Evolutionary conservation across 2,329 filamentous ascomycete species (phyloP).

Genomic region (Cercospora zeae-maydis): DNA sequence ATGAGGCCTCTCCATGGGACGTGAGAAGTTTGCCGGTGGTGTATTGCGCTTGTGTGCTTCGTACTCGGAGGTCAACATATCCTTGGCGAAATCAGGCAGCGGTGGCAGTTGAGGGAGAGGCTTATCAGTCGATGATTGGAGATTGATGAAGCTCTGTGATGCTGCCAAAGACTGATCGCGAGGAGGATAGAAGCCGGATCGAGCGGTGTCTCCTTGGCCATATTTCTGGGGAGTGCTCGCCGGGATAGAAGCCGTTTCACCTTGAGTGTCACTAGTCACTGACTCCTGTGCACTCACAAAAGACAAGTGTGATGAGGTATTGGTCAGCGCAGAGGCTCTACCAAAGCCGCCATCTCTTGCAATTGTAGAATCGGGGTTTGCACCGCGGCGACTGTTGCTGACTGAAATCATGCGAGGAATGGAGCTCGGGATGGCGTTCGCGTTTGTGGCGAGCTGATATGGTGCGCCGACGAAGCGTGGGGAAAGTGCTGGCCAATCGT

Average conservation of each 20-base stretch:
- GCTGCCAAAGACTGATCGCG: constrained; percentile 7
- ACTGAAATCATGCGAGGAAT: constrained; percentile 13
- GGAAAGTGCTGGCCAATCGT: constrained; percentile 27
- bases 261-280: neutral
- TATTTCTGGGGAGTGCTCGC: neutral
- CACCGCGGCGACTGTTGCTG: neutral
- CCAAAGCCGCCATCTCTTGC: neutral
- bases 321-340: constrained; percentile 8
- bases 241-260: neutral
- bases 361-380: neutral
- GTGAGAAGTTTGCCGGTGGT: constrained; percentile 31
- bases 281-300: constrained; percentile 17
- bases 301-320: constrained; percentile 12
- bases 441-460: constrained; percentile 1
- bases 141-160: neutral
- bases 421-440: constrained; percentile 2
- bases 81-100: neutral
- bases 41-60: constrained; percentile 22
- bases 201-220: neutral
- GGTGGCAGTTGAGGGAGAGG: neutral
- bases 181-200: neutral
- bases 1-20: neutral
- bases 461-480: constrained; percentile 20
- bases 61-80: constrained; percentile 4
- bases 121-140: neutral